phyloP scores from a whole-genome alignment of 129 eudicot genomes.

The Scalesia atractyloides region DNA sequence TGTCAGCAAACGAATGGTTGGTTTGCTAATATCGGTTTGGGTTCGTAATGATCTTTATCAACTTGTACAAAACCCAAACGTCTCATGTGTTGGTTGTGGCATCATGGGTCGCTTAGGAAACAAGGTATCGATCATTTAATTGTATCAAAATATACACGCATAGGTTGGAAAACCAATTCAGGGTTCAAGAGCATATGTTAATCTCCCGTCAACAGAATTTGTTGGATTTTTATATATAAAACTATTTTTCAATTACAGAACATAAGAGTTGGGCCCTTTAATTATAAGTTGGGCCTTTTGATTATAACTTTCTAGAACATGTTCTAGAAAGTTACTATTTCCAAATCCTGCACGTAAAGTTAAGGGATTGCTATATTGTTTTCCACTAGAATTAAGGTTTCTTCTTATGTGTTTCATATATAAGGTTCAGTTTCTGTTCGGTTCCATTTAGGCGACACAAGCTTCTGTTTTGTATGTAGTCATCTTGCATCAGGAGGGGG shows the following conservation, averaged over 20 bases:
- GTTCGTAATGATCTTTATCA: constrained; percentile 57
- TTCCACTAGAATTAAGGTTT: neutral
- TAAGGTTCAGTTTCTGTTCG: constrained; percentile 78
- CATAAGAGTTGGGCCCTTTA: neutral
- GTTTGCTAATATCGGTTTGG: constrained; percentile 74
- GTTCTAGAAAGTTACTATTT: neutral
- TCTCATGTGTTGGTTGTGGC: constrained; percentile 85
- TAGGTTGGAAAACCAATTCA: no score
- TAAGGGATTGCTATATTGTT: neutral
- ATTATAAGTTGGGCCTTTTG: no score
- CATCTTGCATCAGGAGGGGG: constrained; percentile 80
- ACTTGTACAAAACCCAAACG: constrained; percentile 46
- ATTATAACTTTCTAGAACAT: no score
- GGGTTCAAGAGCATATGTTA: no score
- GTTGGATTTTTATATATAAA: neutral
- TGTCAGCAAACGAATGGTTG: constrained; percentile 75
- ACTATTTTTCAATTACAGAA: no score
- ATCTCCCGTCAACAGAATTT: no score
- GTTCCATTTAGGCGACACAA: constrained; percentile 56
- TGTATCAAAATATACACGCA: neutral
- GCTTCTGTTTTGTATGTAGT: constrained; percentile 79
- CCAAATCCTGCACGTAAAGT: constrained; percentile 9
- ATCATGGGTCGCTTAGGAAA: constrained; percentile 85
- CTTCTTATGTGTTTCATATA: neutral
- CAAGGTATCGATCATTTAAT: constrained; percentile 47